A percentile compares a stretch with the other conserved stretches of the same genome.
Evolutionary conservation across 2,329 filamentous ascomycete species (phyloP).

Genomic region (Colletotrichum endophyticum): DNA sequence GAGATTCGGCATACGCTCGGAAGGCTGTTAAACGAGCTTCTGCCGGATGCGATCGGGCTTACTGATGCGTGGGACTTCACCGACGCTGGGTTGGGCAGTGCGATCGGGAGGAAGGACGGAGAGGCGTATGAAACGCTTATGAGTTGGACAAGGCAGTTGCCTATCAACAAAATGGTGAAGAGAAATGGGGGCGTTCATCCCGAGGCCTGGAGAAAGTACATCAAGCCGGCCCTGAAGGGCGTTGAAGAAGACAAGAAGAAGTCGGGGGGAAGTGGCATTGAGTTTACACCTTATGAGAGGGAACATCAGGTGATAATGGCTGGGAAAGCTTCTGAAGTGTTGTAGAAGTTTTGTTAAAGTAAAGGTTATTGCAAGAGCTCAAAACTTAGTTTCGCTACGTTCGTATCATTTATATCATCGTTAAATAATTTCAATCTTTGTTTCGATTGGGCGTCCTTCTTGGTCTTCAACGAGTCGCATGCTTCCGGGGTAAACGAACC

Average conservation of each 20-base stretch:
- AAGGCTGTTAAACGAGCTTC: not conserved
- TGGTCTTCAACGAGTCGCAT: too few relatives aligned
- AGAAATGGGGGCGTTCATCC: not conserved
- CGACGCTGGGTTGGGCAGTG: not conserved
- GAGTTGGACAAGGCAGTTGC: not conserved
- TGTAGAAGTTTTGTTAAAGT: not conserved
- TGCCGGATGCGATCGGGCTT: not conserved
- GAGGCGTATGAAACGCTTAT: not conserved
- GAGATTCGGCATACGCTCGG: not conserved
- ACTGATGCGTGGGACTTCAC: not conserved
- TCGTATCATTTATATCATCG: too few relatives aligned
- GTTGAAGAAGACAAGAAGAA: not conserved
- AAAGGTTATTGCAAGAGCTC: too few relatives aligned
- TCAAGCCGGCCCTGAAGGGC: not conserved
- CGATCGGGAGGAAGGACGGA: not conserved
- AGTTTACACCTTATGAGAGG: not conserved
- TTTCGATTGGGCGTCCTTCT: too few relatives aligned
- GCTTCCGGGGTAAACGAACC: too few relatives aligned
- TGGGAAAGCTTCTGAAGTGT: not conserved
- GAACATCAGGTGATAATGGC: not conserved
- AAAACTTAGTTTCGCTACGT: too few relatives aligned
- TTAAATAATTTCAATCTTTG: too few relatives aligned
- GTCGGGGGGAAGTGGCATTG: not conserved
- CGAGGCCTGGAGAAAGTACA: not conserved
- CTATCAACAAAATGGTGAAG: not conserved